Evolutionary conservation across 805 yeast genomes (phyloP).

Genomic region (Candida ulmi): DNA sequence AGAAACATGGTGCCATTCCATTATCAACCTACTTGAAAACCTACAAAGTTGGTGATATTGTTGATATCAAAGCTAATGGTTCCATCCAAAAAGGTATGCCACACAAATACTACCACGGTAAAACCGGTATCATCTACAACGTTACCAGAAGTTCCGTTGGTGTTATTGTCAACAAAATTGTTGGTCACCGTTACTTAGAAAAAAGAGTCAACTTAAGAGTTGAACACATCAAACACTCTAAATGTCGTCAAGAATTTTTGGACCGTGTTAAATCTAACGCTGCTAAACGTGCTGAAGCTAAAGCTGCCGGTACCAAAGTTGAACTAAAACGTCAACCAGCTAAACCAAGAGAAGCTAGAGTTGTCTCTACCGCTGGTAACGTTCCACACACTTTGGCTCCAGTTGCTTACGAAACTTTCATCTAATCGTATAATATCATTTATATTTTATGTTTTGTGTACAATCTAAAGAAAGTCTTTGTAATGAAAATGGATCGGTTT

Average conservation of each 20-base stretch:
- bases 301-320: constrained; percentile 86
- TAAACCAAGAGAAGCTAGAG: constrained; percentile 91
- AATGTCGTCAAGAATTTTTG: constrained; percentile 98
- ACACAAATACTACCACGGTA: constrained; percentile 99
- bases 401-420: constrained; percentile 99
- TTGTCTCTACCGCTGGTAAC: constrained; percentile 75
- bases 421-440: constrained; percentile 45
- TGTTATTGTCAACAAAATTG: constrained; percentile 96
- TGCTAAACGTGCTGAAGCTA: constrained; percentile 89
- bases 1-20: constrained; percentile 87
- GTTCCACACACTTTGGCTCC: constrained; percentile 97
- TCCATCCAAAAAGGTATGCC: constrained; percentile 99
- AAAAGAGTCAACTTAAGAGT: constrained; percentile 98
- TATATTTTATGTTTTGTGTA: constrained; percentile 21
- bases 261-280: constrained; percentile 98
- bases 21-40: constrained; percentile 95
- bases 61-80: constrained; percentile 99
- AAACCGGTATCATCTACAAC: constrained; percentile 98
- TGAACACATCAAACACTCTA: constrained; percentile 99
- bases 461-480: constrained; percentile 9
- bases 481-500: constrained; percentile 3
- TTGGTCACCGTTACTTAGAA: constrained; percentile 98
- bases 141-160: constrained; percentile 98
- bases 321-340: constrained; percentile 98
- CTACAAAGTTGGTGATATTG: constrained; percentile 99